Base-by-base conservation (phyloP, 108 stramenopile genomes). In the Asterionellopsis glacialis region DNA sequence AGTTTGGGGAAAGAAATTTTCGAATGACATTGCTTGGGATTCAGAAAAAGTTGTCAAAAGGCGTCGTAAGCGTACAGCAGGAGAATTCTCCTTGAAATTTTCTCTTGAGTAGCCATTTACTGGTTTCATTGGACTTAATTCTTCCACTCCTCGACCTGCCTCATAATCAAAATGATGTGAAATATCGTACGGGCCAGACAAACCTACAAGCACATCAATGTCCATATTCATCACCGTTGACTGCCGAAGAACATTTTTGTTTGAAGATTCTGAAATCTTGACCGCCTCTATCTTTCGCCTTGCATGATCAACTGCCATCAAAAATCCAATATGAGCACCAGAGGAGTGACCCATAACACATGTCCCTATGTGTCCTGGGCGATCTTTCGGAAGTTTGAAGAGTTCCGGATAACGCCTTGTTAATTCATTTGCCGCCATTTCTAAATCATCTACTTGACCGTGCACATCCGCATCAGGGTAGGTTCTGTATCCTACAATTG, bases 111-210 rank as follows among this genome's bases (percentile, higher is more conserved):
- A 65, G 14, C 87, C 91, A 59, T 73, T 75, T 26, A 70, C 82
- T 0, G 91, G 72, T 62, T 89, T 92, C 72, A 92, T 70, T 13
- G 91, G 91, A 18, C 80, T 82, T 14, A 92, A 45, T 59, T 92
- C 83, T 70, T 92, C 87, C 43, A 92, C 87, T 15, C 87, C 87
- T 45, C 91, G 63, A n/a, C 70, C 83, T 4, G 87, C 85, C 68
- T 92, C 91, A 55, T 74, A 92, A 59, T 92, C 85, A 70, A 85
- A 92, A 65, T 92, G 91, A 67, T 92, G 72, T 33, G 67, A 70
- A 41, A 92, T 85, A 64, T 86, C 79, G 68, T 88, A 92, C 16
- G 75, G 74, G 4, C 90, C 87, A 12, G 83, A 87, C 11, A 91
- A 56, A 0, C 87, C 90, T 26, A 90, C 67, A 52, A 49, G 28